Evolutionary conservation across 108 stramenopile species (phyloP), one percentile per base, ranked within the genome.

Genomic region (Fistulifera pelliculosa): DNA sequence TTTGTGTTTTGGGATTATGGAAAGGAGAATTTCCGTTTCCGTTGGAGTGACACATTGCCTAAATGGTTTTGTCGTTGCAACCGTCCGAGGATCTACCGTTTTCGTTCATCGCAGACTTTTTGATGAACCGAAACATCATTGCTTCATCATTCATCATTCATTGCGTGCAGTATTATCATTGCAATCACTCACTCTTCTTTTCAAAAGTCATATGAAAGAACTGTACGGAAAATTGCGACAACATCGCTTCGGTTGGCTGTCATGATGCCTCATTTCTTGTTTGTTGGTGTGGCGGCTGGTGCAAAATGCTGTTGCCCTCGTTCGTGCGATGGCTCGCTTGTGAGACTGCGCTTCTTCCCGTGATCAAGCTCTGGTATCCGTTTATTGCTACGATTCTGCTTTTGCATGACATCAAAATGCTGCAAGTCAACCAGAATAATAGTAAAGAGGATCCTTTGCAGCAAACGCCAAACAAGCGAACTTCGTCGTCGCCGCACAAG

Each of bases 231-330:
- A 52, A 70, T 87, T 24, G 75, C 77, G 1, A 56, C 61, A 38
- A 79, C 81, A 14, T 87, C 85, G 7, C 54, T 80, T 27, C 41
- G 85, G 15, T 38, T 91, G 62, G 89, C 89, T 13, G 60, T 80
- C 65, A 25, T 74, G n/a, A 26, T 82, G 23, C 85, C 90, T 7
- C 90, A 92, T 58, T 10, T 71, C 19, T 14, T 81, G 24, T 92
- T 81, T 58, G 24, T 69, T n/a, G 61, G 64, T 2, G 22, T 52
- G 19, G 54, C 56, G 28, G 57, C 57, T 14, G 56, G 31, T 3
- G 35, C 71, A n/a, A 73, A 73, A 45, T 19, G 68, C 6, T 79
- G 13, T 22, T 77, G 21, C 90, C 85, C 5, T 41, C 49, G 35
- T 24, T 79, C 0, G 48, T 86, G 4, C 19, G 6, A 6, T 45